Conservation (phyloP, 441 rosid species). For the Populus hybrid region DNA sequence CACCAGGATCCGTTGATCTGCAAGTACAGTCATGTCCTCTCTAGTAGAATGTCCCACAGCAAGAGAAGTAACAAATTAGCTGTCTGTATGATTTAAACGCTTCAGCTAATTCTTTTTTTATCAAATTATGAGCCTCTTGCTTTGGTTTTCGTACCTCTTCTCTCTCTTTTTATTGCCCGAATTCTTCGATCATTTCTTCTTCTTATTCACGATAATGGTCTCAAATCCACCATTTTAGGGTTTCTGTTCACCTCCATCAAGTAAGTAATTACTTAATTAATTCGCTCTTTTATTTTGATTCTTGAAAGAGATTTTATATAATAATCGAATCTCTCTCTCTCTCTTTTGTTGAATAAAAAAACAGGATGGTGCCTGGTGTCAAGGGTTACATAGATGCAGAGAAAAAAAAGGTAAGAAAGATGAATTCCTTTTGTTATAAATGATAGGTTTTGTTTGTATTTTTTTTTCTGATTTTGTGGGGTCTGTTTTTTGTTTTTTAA, state of each 20-base stretch:
- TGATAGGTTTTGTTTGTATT: background rate
- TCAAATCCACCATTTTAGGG: constrained; percentile 49
- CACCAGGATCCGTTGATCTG: too few relatives aligned
- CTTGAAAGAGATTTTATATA: background rate
- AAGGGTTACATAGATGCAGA: constrained; percentile 75
- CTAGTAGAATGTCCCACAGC: too few relatives aligned
- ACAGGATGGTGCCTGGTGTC: constrained; percentile 82
- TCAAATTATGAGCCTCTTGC: constrained; percentile 69
- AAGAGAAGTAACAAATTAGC: too few relatives aligned
- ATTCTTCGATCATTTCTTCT: constrained; percentile 43
- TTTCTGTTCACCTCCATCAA: constrained; percentile 58
- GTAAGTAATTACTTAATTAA: constrained; percentile 27
- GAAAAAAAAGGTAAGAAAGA: constrained; percentile 74
- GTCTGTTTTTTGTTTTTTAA: background rate
- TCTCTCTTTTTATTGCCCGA: constrained; percentile 60
- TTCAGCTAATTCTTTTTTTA: constrained; percentile 50
- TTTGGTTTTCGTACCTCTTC: constrained; percentile 56
- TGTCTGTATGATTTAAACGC: constrained; percentile 25
- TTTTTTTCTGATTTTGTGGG: background rate
- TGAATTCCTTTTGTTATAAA: background rate
- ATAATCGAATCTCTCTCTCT: background rate
- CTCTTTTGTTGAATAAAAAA: constrained; percentile 8
- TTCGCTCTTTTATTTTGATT: background rate
- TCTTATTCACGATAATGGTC: constrained; percentile 56
- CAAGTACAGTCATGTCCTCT: too few relatives aligned